A percentile compares a stretch with the other conserved stretches of the same genome.
Evolutionary conservation across 352 stramenopile species (phyloP).

Genomic region (Saprolegnia diclina): DNA sequence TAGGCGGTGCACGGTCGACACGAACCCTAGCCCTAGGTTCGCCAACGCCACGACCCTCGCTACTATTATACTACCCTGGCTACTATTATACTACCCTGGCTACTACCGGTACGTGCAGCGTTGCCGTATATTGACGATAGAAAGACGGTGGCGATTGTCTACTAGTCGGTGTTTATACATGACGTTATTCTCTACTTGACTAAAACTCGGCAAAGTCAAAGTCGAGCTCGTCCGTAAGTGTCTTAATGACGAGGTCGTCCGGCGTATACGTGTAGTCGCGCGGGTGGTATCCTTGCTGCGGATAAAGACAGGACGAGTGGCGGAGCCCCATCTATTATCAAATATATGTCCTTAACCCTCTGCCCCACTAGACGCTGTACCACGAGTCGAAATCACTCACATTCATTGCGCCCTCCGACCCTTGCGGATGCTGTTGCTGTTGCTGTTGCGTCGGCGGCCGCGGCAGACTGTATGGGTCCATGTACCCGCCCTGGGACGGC

Average conservation of each 20-base stretch:
- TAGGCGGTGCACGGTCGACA: too few relatives aligned
- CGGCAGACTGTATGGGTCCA: not conserved
- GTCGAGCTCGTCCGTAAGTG: conserved; percentile 24
- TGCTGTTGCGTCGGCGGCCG: too few relatives aligned
- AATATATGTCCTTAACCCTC: not conserved
- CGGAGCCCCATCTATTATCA: not conserved
- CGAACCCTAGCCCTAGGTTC: too few relatives aligned
- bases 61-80: too few relatives aligned
- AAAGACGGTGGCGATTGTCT: too few relatives aligned
- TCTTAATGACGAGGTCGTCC: conserved; percentile 18
- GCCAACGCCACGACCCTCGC: too few relatives aligned
- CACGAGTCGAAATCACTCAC: not conserved
- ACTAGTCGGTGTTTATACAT: too few relatives aligned
- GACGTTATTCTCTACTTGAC: too few relatives aligned
- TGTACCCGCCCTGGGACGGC: not conserved
- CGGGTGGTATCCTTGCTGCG: not conserved
- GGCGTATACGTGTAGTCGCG: not conserved
- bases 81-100: too few relatives aligned
- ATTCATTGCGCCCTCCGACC: not conserved
- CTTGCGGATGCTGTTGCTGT: too few relatives aligned
- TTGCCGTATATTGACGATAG: too few relatives aligned
- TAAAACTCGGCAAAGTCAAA: conserved; percentile 11
- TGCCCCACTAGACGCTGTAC: not conserved
- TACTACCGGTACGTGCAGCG: too few relatives aligned
- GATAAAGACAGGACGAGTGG: not conserved